Base-by-base conservation (phyloP, 768 basidiomycete genomes). In the Mycena alexandri region DNA sequence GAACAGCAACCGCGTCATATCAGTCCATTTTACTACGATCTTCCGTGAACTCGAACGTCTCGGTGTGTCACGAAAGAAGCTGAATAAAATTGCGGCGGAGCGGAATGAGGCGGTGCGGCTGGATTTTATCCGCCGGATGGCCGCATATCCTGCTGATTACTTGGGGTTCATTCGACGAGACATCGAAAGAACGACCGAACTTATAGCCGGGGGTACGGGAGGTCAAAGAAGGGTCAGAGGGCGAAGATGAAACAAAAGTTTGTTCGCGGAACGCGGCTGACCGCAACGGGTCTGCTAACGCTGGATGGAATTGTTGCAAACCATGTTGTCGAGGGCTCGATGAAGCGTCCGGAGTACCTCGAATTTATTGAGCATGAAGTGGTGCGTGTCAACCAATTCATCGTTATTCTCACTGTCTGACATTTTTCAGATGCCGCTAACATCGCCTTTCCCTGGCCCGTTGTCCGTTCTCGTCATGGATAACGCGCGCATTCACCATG, bases 161-260 rank as follows among this genome's bases (percentile, higher is more conserved):
- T 67, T 82, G 7, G 77, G 77, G 0, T 81, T 82, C 59, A 29
- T 51, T 81, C 19, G 77, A 82, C 58, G 77, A 82, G 58, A 74
- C 73, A 1, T 79, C 78, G 0, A 0, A 78, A 78, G 68, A 75
- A 80, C 69, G 74, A 78, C 14, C 61, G 72, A 17, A 77, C 77
- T 0, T 29, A 61, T 21, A 61, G 38, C 21, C 43, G 76, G 14
- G 21, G 57, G 5, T 55, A 61, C 54, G 78, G 78, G 14, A 51
- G 73, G 25, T 63, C 76, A 7, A 60, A 25, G 50, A 77, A 68
- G 59, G 74, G 79, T 2, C 34, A 21, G 19, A 21, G 74, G 5
- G 78, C 78, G 25, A 43, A 58, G 24, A 69, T 74, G 67, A 73
- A 71, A 65, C 67, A 73, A 25, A 67, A 61, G 16, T 80, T 80